These are phyloP conservation scores for Biscutella laevigata DNA, from an alignment of 441 rosid species.

Conservation along the genomic window DNA sequence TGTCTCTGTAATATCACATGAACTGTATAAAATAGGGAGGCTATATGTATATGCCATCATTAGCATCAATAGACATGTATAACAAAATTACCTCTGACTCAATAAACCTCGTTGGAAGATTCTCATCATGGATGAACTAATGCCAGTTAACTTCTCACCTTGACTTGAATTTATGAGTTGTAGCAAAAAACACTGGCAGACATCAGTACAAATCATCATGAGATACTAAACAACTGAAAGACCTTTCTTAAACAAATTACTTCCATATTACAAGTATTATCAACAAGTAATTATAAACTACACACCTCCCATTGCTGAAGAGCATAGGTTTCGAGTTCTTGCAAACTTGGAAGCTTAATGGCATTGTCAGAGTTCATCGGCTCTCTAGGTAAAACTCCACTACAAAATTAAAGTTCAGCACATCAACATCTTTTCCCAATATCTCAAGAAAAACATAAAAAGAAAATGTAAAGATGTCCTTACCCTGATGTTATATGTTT, in stretches of 20 bases:
- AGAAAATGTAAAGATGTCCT: neutral
- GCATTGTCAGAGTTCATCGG: slow-evolving; percentile 59
- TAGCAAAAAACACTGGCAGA: slow-evolving; percentile 73
- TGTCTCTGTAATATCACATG: slow-evolving; percentile 44
- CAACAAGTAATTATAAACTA: slow-evolving; percentile 20
- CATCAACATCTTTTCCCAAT: slow-evolving; percentile 11
- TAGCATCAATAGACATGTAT: slow-evolving; percentile 2
- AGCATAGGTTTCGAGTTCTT: slow-evolving; percentile 76
- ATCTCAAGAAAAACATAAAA: neutral
- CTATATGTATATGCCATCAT: neutral
- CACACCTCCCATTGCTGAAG: slow-evolving; percentile 91
- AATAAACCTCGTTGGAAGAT: slow-evolving; percentile 85
- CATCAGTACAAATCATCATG: slow-evolving; percentile 26
- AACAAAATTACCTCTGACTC: slow-evolving; percentile 48
- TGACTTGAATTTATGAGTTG: slow-evolving; percentile 81
- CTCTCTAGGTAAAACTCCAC: slow-evolving; percentile 87
- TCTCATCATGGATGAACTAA: slow-evolving; percentile 86
- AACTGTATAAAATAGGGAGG: neutral
- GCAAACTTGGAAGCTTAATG: slow-evolving; percentile 56
- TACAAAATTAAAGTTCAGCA: slow-evolving; percentile 29
- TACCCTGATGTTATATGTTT: slow-evolving; percentile 70
- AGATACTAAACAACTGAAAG: slow-evolving; percentile 20
- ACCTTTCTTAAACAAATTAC: slow-evolving; percentile 1
- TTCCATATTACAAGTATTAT: neutral
- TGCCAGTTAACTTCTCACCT: slow-evolving; percentile 53